Percentiles rank a stretch among this genome's conserved stretches.
These are phyloP conservation scores for Achaetomiella virescens DNA, from an alignment of 495 filamentous ascomycete species.

Conservation along the genomic window DNA sequence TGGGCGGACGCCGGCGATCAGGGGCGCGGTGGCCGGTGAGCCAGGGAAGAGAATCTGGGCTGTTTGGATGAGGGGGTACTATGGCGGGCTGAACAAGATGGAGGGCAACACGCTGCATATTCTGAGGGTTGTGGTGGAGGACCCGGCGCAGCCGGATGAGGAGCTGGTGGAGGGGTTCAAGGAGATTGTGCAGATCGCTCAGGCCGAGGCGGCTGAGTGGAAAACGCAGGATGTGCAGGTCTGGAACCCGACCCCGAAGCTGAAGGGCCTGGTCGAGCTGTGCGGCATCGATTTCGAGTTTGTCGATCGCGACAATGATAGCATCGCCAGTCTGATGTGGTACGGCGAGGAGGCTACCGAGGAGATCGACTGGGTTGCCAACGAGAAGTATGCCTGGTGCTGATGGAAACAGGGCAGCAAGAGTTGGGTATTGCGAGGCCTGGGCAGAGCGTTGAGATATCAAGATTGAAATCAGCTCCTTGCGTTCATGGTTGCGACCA, in stretches of 20 bases:
- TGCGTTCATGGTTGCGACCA: too few species aligned
- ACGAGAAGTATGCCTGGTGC: constrained; percentile 95
- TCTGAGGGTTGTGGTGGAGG: constrained; percentile 70
- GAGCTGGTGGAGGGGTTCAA: constrained; percentile 53
- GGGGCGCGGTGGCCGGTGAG: constrained; percentile 58
- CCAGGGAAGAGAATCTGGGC: constrained; percentile 60
- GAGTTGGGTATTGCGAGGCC: neutral
- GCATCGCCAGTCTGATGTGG: constrained; percentile 51
- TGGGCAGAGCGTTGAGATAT: too few species aligned
- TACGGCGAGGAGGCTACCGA: constrained; percentile 40
- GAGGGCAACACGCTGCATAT: constrained; percentile 69
- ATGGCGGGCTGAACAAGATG: constrained; percentile 33
- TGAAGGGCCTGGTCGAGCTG: constrained; percentile 33
- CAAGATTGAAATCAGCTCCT: too few species aligned
- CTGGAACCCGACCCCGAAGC: constrained; percentile 44
- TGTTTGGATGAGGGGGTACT: constrained; percentile 73
- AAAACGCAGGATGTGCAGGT: constrained; percentile 39
- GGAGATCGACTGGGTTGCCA: constrained; percentile 74
- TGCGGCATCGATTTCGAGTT: constrained; percentile 35
- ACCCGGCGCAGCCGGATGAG: constrained; percentile 32
- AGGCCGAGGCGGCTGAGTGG: constrained; percentile 40
- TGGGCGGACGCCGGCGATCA: constrained; percentile 48
- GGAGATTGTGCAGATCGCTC: constrained; percentile 39
- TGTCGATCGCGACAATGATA: constrained; percentile 44
- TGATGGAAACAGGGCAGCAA: constrained; percentile 33